Conservation (phyloP, 495 filamentous ascomycete genomes). For the Astrothelium macrocarpum region DNA sequence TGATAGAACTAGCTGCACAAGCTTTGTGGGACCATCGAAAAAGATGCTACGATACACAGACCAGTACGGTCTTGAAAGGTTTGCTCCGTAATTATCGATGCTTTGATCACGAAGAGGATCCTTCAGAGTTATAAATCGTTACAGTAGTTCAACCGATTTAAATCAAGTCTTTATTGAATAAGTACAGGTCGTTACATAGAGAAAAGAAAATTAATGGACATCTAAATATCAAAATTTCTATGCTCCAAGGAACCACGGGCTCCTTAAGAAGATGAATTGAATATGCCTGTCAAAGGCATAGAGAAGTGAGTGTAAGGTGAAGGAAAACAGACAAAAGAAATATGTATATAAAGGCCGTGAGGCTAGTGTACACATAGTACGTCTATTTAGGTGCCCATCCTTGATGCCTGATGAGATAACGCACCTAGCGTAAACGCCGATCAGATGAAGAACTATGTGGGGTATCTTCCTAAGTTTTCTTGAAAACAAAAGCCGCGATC, state of each 20-base stretch:
- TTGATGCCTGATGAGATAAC: neutral
- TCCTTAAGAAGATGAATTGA: too few species aligned
- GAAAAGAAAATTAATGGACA: neutral
- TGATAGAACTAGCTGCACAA: too few species aligned
- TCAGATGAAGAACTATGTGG: constrained; percentile 1
- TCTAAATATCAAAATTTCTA: neutral
- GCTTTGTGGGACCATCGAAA: too few species aligned
- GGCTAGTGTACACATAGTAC: neutral
- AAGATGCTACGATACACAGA: too few species aligned
- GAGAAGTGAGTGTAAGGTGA: neutral
- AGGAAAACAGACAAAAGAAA: neutral
- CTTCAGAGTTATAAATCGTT: too few species aligned
- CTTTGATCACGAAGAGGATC: too few species aligned
- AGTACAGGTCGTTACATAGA: too few species aligned
- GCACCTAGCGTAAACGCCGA: neutral
- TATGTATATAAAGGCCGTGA: neutral
- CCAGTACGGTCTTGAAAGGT: too few species aligned
- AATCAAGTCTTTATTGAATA: too few species aligned
- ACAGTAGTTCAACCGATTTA: too few species aligned
- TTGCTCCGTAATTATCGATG: too few species aligned
- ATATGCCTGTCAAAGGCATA: neutral
- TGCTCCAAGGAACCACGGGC: neutral
- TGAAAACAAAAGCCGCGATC: neutral
- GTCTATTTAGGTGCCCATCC: constrained; percentile 1
- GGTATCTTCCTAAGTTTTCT: neutral